Percentiles rank a stretch among this genome's conserved stretches.
These are phyloP conservation scores for Globisporangium echinulatum DNA, from an alignment of 352 stramenopile species.

Conservation along the genomic window DNA sequence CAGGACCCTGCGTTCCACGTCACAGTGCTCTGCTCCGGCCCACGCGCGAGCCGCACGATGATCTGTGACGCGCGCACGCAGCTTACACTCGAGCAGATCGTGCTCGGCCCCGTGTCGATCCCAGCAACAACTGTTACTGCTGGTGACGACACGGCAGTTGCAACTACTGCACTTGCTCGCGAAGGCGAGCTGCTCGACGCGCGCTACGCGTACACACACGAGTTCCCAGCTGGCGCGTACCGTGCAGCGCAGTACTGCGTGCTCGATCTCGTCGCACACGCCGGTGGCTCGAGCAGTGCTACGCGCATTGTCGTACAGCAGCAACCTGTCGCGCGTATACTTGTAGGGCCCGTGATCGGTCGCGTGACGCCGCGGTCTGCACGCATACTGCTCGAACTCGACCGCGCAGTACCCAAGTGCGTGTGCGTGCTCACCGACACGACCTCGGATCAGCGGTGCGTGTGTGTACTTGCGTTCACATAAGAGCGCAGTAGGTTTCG, in stretches of 20 bases:
- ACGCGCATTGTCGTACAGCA: slow-evolving; percentile 32
- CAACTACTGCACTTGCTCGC: not conserved
- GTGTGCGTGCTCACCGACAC: slow-evolving; percentile 33
- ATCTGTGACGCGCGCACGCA: slow-evolving; percentile 24
- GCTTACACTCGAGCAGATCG: slow-evolving; percentile 39
- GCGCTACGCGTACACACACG: slow-evolving; percentile 17
- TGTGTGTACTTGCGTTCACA: not conserved
- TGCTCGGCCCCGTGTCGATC: slow-evolving; percentile 28
- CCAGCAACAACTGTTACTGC: slow-evolving; percentile 3
- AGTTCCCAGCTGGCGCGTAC: slow-evolving; percentile 13
- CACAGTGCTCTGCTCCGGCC: slow-evolving; percentile 35
- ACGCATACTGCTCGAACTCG: slow-evolving; percentile 58
- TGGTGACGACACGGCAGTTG: not conserved
- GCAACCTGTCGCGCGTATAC: slow-evolving; percentile 27
- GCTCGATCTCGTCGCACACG: slow-evolving; percentile 45
- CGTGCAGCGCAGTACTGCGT: slow-evolving; percentile 31
- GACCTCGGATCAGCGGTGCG: slow-evolving; percentile 26
- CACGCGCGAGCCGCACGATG: slow-evolving; percentile 20
- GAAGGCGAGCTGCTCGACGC: slow-evolving; percentile 8
- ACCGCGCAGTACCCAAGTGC: slow-evolving; percentile 28
- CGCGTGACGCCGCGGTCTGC: slow-evolving; percentile 42
- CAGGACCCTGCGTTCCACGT: slow-evolving; percentile 23
- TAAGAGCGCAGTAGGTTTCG: too few species aligned
- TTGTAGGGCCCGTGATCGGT: slow-evolving; percentile 61
- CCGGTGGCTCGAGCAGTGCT: slow-evolving; percentile 19